Conservation (phyloP, 495 filamentous ascomycete genomes). For the Podospora didyma region DNA sequence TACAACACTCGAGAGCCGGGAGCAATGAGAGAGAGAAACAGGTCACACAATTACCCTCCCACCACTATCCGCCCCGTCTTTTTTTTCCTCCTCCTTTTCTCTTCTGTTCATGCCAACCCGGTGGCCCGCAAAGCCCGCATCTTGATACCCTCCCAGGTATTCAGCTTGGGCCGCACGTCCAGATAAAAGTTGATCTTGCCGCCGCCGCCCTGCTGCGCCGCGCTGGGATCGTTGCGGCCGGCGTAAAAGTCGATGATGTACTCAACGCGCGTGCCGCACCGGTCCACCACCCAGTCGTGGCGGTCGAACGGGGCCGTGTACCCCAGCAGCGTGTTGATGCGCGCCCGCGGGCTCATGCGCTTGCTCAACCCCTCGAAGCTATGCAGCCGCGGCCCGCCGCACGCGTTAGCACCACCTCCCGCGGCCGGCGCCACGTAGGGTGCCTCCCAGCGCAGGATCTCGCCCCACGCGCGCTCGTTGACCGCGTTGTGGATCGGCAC, state of each 20-base stretch:
- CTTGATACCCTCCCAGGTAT: slow-evolving; percentile 82
- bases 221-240: slow-evolving; percentile 56
- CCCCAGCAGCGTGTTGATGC: slow-evolving; percentile 75
- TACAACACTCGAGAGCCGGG: background rate
- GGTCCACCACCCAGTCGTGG: slow-evolving; percentile 95
- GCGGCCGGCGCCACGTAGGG: slow-evolving; percentile 47
- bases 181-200: slow-evolving; percentile 82
- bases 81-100: background rate
- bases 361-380: slow-evolving; percentile 76
- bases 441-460: slow-evolving; percentile 82
- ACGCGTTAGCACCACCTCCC: slow-evolving; percentile 36
- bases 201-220: no score
- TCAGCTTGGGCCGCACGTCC: slow-evolving; percentile 93
- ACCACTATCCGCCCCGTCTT: background rate
- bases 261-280: slow-evolving; percentile 84
- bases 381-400: slow-evolving; percentile 76
- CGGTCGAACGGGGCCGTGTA: slow-evolving; percentile 91
- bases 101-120: slow-evolving; percentile 50
- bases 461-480: slow-evolving; percentile 81
- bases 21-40: background rate
- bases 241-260: slow-evolving; percentile 98
- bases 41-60: no score
- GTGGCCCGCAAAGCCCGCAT: slow-evolving; percentile 67
- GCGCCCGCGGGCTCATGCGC: slow-evolving; percentile 74
- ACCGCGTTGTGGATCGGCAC: slow-evolving; percentile 99